Conservation (phyloP, 148 eudicot genomes). For the Polygonum aviculare region DNA sequence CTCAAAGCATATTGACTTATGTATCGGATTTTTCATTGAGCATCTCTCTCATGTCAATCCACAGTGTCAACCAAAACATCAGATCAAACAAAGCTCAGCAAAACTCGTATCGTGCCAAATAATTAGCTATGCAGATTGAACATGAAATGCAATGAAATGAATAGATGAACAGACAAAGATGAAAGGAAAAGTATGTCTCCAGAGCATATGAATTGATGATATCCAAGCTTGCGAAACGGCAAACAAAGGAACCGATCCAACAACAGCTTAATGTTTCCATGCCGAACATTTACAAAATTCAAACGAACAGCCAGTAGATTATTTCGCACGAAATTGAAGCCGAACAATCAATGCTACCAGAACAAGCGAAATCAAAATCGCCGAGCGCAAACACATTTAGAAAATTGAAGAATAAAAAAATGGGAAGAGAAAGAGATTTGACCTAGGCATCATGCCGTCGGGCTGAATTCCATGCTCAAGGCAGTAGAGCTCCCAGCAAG, state of each 20-base stretch:
- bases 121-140: not conserved
- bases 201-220: not conserved
- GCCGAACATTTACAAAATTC: not conserved
- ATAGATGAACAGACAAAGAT: not conserved
- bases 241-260: not conserved
- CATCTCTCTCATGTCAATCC: not conserved
- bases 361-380: not conserved
- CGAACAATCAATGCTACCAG: not conserved
- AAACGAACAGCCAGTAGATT: not conserved
- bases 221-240: not conserved
- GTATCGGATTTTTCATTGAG: not conserved
- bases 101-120: not conserved
- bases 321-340: not conserved
- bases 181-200: not conserved
- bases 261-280: not conserved
- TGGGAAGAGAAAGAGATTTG: not conserved
- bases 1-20: not conserved
- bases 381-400: not conserved
- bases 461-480: constrained; percentile 13
- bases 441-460: constrained; percentile 15
- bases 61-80: not conserved
- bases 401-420: not conserved
- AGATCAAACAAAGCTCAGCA: not conserved
- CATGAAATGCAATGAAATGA: not conserved
- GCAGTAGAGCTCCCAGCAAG: constrained; percentile 13